Conservation (phyloP, 495 filamentous ascomycete species). For the Parmelia sp. region DNA sequence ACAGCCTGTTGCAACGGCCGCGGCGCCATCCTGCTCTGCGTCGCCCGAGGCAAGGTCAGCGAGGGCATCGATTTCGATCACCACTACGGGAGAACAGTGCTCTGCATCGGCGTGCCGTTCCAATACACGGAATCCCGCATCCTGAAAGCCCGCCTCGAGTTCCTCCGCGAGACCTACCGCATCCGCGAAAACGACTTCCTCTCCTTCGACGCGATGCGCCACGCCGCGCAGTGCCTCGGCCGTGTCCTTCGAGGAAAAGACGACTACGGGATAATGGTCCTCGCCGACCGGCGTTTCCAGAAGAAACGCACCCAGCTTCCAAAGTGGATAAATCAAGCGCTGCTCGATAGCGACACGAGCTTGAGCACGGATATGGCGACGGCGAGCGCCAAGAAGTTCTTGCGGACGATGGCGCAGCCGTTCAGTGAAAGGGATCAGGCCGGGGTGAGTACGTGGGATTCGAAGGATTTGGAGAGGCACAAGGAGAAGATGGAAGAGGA, state of each 20-base stretch:
- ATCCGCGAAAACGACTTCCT: slow-evolving; percentile 97
- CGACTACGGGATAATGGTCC: slow-evolving; percentile 98
- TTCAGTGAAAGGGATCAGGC: slow-evolving; percentile 79
- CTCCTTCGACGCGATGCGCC: slow-evolving; percentile 98
- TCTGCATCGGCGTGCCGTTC: slow-evolving; percentile 96
- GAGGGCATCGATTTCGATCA: slow-evolving; percentile 99
- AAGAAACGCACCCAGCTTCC: slow-evolving; percentile 86
- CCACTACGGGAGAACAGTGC: slow-evolving; percentile 92
- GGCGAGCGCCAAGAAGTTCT: slow-evolving; percentile 79
- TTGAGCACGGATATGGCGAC: slow-evolving; percentile 93
- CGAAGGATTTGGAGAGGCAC: slow-evolving; percentile 67
- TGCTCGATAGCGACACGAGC: slow-evolving; percentile 76
- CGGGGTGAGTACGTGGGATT: slow-evolving; percentile 85
- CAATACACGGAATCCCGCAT: slow-evolving; percentile 99
- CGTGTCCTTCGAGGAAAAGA: slow-evolving; percentile 95
- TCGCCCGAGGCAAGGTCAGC: slow-evolving; percentile 92
- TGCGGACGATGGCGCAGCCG: slow-evolving; percentile 84
- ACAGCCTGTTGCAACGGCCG: slow-evolving; percentile 96
- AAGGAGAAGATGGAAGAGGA: slow-evolving; percentile 71
- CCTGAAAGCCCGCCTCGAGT: slow-evolving; percentile 91
- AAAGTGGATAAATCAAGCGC: slow-evolving; percentile 91
- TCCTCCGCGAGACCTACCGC: slow-evolving; percentile 91
- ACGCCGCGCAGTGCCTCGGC: slow-evolving; percentile 93
- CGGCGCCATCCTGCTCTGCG: slow-evolving; percentile 86
- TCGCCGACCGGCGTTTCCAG: slow-evolving; percentile 86